These are phyloP conservation scores for Alternaria arborescens DNA, from an alignment of 2,329 filamentous ascomycete species.

Conservation along the genomic window DNA sequence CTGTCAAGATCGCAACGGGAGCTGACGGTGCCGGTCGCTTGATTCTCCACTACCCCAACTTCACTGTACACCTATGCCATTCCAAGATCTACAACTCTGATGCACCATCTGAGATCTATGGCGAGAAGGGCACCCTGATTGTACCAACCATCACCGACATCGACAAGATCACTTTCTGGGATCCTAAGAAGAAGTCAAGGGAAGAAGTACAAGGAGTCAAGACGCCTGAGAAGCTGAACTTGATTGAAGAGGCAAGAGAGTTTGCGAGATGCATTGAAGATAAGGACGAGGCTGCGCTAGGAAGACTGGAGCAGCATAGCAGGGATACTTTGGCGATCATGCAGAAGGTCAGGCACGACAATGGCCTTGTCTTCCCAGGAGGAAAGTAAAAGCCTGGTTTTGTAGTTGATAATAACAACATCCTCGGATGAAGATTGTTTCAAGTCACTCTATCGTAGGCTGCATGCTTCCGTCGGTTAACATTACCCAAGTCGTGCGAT, in stretches of 20 bases:
- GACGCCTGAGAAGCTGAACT: slow-evolving; percentile 51
- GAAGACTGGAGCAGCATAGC: slow-evolving; percentile 53
- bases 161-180: slow-evolving; percentile 51
- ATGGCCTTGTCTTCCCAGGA: slow-evolving; percentile 53
- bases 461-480: slow-evolving; percentile 4
- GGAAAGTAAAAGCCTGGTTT: slow-evolving; percentile 22
- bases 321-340: slow-evolving; percentile 54
- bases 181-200: slow-evolving; percentile 55
- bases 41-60: slow-evolving; percentile 55
- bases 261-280: slow-evolving; percentile 56
- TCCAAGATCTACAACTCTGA: slow-evolving; percentile 57
- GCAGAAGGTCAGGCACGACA: slow-evolving; percentile 55
- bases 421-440: not conserved
- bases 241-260: slow-evolving; percentile 59
- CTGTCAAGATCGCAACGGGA: slow-evolving; percentile 55
- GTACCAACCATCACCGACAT: slow-evolving; percentile 58
- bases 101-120: slow-evolving; percentile 57
- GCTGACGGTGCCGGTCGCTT: slow-evolving; percentile 58
- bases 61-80: slow-evolving; percentile 55
- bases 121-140: slow-evolving; percentile 57
- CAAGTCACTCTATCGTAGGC: not conserved
- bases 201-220: slow-evolving; percentile 52
- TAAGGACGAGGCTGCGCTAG: slow-evolving; percentile 49
- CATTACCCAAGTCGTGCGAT: not conserved
- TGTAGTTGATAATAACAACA: not conserved